phyloP scores from a whole-genome alignment of 352 stramenopile genomes.

The Pythium aphanidermatum region DNA sequence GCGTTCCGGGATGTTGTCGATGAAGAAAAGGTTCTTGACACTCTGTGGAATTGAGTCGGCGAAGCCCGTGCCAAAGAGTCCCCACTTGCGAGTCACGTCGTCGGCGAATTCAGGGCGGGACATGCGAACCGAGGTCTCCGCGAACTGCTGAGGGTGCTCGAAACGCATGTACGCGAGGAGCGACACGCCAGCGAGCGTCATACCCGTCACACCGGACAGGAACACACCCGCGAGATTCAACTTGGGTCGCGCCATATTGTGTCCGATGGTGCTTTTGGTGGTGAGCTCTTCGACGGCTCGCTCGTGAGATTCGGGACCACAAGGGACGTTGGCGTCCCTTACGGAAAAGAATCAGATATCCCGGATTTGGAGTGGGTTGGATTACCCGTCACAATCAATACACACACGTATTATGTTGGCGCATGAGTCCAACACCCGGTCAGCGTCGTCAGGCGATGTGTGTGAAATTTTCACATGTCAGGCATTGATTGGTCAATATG shows the following conservation, averaged over 20 bases:
- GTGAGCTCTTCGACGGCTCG: too few relatives aligned
- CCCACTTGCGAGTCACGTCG: constrained; percentile 73
- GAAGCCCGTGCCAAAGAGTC: constrained; percentile 77
- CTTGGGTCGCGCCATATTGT: constrained; percentile 15
- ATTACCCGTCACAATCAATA: too few relatives aligned
- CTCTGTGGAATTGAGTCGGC: constrained; percentile 57
- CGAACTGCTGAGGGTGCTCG: constrained; percentile 79
- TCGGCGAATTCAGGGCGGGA: constrained; percentile 68
- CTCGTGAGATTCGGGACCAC: too few relatives aligned
- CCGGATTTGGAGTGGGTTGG: too few relatives aligned
- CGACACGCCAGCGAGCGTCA: constrained; percentile 76
- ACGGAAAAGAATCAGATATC: not conserved
- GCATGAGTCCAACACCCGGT: too few relatives aligned
- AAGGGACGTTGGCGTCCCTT: too few relatives aligned
- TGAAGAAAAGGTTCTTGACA: constrained; percentile 57
- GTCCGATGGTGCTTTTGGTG: not conserved
- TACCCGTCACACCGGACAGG: constrained; percentile 72
- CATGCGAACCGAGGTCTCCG: constrained; percentile 71
- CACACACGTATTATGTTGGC: too few relatives aligned
- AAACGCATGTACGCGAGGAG: constrained; percentile 80
- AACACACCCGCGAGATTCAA: constrained; percentile 50
- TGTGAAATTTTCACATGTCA: too few relatives aligned
- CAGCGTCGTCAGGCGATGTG: too few relatives aligned
- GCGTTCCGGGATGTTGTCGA: constrained; percentile 61
- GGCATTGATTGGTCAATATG: too few relatives aligned